A percentile compares a stretch with the other conserved stretches of the same genome.
These are phyloP conservation scores for Naganishia onofrii DNA, from an alignment of 768 basidiomycete species.

Conservation along the genomic window DNA sequence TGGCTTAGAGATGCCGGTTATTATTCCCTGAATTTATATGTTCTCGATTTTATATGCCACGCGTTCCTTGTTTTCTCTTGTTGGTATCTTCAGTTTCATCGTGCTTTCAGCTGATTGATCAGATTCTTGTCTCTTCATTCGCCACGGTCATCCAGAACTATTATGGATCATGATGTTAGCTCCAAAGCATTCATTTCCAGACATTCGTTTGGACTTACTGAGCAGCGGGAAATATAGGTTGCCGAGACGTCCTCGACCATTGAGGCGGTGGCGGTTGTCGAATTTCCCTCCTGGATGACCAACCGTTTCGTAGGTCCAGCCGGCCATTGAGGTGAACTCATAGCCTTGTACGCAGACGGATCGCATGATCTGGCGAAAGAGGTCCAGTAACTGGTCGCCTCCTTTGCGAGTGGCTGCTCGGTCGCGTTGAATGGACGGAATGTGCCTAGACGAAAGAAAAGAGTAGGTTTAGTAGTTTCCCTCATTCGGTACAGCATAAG, in stretches of 20 bases:
- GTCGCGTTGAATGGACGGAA: conserved; percentile 33
- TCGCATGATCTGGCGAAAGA: conserved; percentile 25
- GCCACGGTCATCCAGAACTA: conserved; percentile 29
- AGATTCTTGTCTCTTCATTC: conserved; percentile 21
- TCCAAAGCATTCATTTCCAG: background rate
- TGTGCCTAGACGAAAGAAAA: background rate
- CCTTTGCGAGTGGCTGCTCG: conserved; percentile 29
- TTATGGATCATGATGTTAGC: background rate
- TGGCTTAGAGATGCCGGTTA: no score
- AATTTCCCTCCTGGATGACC: conserved; percentile 28
- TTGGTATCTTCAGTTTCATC: background rate
- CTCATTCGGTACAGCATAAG: no score
- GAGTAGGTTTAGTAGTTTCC: background rate
- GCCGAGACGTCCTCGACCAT: conserved; percentile 19
- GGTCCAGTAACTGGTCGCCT: conserved; percentile 32
- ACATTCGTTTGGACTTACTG: conserved; percentile 5
- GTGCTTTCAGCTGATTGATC: background rate
- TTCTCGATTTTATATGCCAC: background rate
- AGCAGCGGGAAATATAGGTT: conserved; percentile 25
- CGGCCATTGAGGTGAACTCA: conserved; percentile 28
- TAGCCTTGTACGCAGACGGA: conserved; percentile 26
- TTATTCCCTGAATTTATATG: background rate
- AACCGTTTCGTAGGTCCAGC: conserved; percentile 2
- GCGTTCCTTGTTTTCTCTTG: background rate
- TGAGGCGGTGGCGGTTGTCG: conserved; percentile 28